Percentiles rank a stretch among this genome's conserved stretches.
Evolutionary conservation across 2,329 filamentous ascomycete species (phyloP).

Genomic region (Dactylella cylindrospora): DNA sequence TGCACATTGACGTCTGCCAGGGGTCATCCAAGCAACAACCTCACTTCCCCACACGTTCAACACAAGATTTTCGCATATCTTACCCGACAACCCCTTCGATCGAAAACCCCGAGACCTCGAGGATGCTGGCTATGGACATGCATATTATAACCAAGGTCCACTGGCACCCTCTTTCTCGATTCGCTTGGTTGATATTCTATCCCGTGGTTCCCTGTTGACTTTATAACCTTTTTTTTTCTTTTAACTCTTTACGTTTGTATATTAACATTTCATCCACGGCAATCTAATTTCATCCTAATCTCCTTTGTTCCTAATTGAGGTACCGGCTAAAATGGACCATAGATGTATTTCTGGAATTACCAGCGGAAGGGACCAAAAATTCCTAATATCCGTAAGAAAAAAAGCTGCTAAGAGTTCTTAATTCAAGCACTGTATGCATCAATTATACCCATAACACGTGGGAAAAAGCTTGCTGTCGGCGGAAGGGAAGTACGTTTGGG

Average conservation of each 20-base stretch:
- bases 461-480: constrained; percentile 24
- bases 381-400: constrained; percentile 32
- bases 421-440: background rate
- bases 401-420: too few relatives aligned
- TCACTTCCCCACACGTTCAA: constrained; percentile 41
- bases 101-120: background rate
- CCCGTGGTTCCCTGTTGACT: constrained; percentile 5
- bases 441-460: constrained; percentile 40
- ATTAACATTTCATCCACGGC: constrained; percentile 34
- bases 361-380: constrained; percentile 24
- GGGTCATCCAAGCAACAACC: constrained; percentile 15
- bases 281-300: constrained; percentile 6
- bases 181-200: constrained; percentile 32
- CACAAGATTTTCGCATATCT: constrained; percentile 20
- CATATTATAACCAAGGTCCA: constrained; percentile 36
- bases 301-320: constrained; percentile 13
- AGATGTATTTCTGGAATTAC: constrained; percentile 36
- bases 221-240: constrained; percentile 31
- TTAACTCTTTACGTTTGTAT: too few relatives aligned
- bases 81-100: constrained; percentile 13
- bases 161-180: background rate
- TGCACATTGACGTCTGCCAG: constrained; percentile 14
- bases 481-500: constrained; percentile 38
- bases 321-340: constrained; percentile 39
- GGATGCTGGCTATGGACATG: constrained; percentile 16